Percentiles rank a stretch among this genome's conserved stretches.
These are phyloP conservation scores for Panicum virgatum DNA, from an alignment of 202 grass and related monocot genomes.

Conservation along the genomic window DNA sequence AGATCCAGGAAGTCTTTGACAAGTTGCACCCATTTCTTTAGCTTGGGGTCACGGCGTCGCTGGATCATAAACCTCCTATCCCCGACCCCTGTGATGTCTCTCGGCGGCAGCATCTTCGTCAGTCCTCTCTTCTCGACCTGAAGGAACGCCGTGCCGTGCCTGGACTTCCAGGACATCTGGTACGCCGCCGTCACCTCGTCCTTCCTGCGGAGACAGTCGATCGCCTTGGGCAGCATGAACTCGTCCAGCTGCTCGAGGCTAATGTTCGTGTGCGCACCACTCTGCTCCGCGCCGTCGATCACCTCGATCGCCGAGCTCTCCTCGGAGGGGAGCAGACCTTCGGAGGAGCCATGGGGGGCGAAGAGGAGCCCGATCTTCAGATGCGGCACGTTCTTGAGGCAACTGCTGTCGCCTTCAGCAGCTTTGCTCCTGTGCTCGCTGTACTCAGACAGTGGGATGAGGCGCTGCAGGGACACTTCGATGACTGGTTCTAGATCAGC, in stretches of 20 bases:
- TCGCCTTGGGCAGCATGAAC: not conserved
- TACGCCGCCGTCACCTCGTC: not conserved
- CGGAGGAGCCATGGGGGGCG: not conserved
- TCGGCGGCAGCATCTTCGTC: not conserved
- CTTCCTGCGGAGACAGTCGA: not conserved
- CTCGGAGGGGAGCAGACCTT: not conserved
- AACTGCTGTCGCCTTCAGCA: not conserved
- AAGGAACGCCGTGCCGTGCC: not conserved
- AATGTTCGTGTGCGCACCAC: not conserved
- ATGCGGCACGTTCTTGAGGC: not conserved
- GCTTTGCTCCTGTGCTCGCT: not conserved
- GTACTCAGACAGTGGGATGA: not conserved
- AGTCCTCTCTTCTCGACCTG: not conserved
- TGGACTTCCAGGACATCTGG: not conserved
- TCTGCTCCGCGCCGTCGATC: not conserved
- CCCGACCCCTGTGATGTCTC: not conserved
- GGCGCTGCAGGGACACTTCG: not conserved
- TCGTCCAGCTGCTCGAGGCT: constrained; percentile 17
- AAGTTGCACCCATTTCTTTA: not conserved
- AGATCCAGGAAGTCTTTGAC: not conserved
- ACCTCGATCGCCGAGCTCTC: not conserved
- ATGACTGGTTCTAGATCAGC: not conserved
- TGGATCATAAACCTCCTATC: not conserved
- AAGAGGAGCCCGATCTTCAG: not conserved
- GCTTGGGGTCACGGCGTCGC: not conserved